These are phyloP conservation scores for Kockovaella imperatae DNA, from an alignment of 768 basidiomycete species.

Conservation along the genomic window DNA sequence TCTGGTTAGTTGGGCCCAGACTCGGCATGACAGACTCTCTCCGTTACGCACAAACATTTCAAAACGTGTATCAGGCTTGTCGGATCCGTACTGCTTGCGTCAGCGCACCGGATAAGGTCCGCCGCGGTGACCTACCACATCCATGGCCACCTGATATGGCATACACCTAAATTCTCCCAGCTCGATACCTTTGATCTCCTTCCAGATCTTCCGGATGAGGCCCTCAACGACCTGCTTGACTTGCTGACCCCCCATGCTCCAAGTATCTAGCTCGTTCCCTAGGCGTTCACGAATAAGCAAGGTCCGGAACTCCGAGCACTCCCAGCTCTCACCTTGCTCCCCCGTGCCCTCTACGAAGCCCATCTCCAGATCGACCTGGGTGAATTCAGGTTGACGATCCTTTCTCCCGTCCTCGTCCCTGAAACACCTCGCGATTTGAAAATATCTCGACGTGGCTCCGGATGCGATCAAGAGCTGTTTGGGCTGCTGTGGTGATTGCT, in stretches of 20 bases:
- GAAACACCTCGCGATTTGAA: conserved; percentile 88
- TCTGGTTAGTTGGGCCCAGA: neutral
- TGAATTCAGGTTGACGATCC: conserved; percentile 94
- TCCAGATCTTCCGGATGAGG: conserved; percentile 69
- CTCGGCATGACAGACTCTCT: neutral
- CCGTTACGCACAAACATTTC: conserved; percentile 63
- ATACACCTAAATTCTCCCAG: conserved; percentile 67
- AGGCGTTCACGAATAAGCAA: no score
- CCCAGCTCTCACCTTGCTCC: conserved; percentile 1
- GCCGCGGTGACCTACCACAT: conserved; percentile 51
- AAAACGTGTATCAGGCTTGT: conserved; percentile 90
- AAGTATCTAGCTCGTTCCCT: no score
- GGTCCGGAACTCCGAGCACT: conserved; percentile 18
- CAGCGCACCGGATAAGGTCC: neutral
- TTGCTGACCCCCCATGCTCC: conserved; percentile 81
- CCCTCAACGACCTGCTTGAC: conserved; percentile 71
- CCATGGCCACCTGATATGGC: conserved; percentile 88
- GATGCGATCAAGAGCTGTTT: conserved; percentile 89
- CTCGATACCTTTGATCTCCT: conserved; percentile 56
- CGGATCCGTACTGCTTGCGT: conserved; percentile 67
- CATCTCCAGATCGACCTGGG: conserved; percentile 95
- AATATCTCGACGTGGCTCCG: conserved; percentile 81
- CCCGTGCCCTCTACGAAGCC: conserved; percentile 76
- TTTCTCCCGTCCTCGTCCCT: conserved; percentile 91
- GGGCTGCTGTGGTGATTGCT: conserved; percentile 92